phyloP scores from a whole-genome alignment of 805 yeast species.

The Metschnikowia picachoensis region DNA sequence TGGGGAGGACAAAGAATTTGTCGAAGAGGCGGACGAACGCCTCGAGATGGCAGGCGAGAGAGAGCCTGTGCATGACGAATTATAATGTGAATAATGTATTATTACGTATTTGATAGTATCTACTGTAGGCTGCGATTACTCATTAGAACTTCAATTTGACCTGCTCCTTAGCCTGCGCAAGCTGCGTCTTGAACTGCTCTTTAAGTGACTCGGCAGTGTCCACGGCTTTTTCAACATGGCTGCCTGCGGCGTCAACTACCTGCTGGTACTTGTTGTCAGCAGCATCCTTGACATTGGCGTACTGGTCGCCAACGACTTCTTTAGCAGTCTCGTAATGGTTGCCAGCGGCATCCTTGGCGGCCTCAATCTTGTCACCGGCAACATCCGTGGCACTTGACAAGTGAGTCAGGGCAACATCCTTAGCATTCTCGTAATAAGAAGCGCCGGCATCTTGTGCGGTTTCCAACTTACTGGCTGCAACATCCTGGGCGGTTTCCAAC shows the following conservation, averaged over 20 bases:
- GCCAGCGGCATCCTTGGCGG: constrained; percentile 7
- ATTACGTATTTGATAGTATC: constrained; percentile 1
- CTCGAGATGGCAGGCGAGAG: constrained; percentile 4
- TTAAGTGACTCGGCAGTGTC: constrained; percentile 8
- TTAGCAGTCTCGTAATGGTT: constrained; percentile 3
- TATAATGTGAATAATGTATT: neutral
- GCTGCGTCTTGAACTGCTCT: constrained; percentile 11
- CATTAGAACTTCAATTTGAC: constrained; percentile 16
- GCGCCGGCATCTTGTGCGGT: constrained; percentile 17
- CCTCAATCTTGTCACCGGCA: constrained; percentile 1
- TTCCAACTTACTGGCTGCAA: constrained; percentile 2
- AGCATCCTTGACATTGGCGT: constrained; percentile 6
- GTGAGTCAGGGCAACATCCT: constrained; percentile 3
- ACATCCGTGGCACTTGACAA: neutral
- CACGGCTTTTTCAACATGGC: neutral
- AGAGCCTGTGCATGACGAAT: constrained; percentile 4
- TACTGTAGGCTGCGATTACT: neutral
- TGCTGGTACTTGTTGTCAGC: constrained; percentile 1
- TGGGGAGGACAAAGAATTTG: constrained; percentile 7
- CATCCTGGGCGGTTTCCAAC: constrained; percentile 7
- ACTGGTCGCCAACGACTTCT: constrained; percentile 1
- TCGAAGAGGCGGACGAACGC: constrained; percentile 11
- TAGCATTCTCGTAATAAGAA: constrained; percentile 6
- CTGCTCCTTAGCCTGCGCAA: constrained; percentile 10
- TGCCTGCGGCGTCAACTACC: neutral